A percentile compares a stretch with the other conserved stretches of the same genome.
phyloP scores from a whole-genome alignment of 2,329 filamentous ascomycete genomes.

The Diaporthe capsici region DNA sequence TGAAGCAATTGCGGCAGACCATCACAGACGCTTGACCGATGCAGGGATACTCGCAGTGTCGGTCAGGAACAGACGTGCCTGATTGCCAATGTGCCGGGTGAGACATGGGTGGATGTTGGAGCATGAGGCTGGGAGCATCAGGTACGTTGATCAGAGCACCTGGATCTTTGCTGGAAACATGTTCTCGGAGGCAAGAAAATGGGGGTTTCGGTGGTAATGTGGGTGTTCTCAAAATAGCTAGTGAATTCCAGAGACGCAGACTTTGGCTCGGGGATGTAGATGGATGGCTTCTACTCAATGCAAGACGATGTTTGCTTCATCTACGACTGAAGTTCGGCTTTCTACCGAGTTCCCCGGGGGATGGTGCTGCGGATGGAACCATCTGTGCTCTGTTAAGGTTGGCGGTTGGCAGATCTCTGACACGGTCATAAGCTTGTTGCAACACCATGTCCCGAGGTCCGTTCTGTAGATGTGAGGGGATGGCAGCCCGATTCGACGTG shows the following conservation, averaged over 20 bases:
- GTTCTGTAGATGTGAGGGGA: neutral
- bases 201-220: neutral
- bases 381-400: constrained; percentile 6
- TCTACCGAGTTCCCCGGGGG: neutral
- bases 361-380: neutral
- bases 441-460: neutral
- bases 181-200: neutral
- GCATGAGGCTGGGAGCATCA: neutral
- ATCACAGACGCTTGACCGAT: neutral
- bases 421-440: neutral
- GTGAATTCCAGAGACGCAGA: too few relatives aligned
- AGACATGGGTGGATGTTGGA: neutral
- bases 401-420: constrained; percentile 10
- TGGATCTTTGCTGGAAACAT: neutral
- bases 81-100: neutral
- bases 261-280: neutral
- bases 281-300: neutral
- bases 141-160: too few relatives aligned
- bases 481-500: neutral
- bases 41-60: neutral
- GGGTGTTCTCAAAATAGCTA: neutral
- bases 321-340: neutral
- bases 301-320: constrained; percentile 6
- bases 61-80: neutral
- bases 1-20: constrained; percentile 4